Percentiles rank a stretch among this genome's conserved stretches.
Evolutionary conservation across 345 rosid genomes (phyloP).

Genomic region (Luvunga scandens): DNA sequence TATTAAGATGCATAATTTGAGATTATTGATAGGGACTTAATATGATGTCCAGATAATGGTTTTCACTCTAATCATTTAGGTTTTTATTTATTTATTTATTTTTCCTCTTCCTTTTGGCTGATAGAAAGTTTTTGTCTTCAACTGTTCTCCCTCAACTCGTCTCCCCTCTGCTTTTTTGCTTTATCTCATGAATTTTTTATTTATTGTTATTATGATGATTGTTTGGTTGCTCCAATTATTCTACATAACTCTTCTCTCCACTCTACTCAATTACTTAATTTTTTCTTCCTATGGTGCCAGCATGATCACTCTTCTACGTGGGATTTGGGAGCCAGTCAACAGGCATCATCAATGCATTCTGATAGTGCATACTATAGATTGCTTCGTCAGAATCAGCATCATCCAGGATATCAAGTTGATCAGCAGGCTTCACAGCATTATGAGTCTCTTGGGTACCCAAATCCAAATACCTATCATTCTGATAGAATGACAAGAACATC

Average conservation of each 20-base stretch:
- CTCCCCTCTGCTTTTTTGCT: neutral
- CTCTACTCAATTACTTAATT: neutral
- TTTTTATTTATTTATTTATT: neutral
- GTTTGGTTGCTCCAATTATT: neutral
- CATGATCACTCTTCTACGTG: slow-evolving; percentile 22
- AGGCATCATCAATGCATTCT: slow-evolving; percentile 16
- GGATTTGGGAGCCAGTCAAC: slow-evolving; percentile 26
- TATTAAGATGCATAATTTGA: neutral
- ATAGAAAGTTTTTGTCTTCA: neutral
- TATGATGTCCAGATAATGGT: neutral
- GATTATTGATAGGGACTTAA: neutral
- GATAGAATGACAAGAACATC: slow-evolving; percentile 23
- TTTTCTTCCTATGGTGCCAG: slow-evolving; percentile 15
- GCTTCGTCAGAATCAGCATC: slow-evolving; percentile 25
- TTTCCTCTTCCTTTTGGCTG: neutral
- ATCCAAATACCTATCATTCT: slow-evolving; percentile 15
- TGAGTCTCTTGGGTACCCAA: slow-evolving; percentile 19
- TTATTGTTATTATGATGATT: too few species aligned
- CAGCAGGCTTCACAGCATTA: slow-evolving; percentile 29
- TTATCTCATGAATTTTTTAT: neutral
- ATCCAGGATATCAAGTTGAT: slow-evolving; percentile 23
- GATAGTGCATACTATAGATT: slow-evolving; percentile 16
- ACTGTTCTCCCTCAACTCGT: neutral
- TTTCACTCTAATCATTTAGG: neutral
- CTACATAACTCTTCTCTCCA: neutral